A percentile compares a stretch with the other conserved stretches of the same genome.
Evolutionary conservation across 106 monocot genomes (phyloP).

Genomic region (Apostasia ramifera): DNA sequence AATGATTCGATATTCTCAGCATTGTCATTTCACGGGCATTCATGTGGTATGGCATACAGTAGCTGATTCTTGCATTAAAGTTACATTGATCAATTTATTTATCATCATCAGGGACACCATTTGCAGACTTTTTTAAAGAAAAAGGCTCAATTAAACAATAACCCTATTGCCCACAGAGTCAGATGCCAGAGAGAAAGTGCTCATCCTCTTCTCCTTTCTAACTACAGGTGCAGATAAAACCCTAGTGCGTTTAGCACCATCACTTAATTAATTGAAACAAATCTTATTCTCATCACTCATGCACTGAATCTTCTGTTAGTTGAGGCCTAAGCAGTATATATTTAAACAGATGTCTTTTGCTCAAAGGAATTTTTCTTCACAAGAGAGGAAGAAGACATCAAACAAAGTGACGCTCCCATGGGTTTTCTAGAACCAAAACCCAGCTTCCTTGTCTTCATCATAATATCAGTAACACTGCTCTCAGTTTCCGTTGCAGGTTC

Average conservation of each 20-base stretch:
- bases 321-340: background rate
- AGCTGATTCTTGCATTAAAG: no score
- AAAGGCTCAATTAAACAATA: background rate
- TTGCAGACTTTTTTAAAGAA: background rate
- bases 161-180: background rate
- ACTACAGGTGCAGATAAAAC: background rate
- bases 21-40: no score
- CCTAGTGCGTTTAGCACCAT: background rate
- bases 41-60: no score
- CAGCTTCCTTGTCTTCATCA: background rate
- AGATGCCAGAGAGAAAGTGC: conserved; percentile 1
- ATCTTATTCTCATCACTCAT: background rate
- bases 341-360: background rate
- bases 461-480: background rate
- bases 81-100: background rate
- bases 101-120: background rate
- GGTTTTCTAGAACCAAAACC: background rate
- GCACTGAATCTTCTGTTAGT: background rate
- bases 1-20: no score
- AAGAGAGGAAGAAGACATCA: background rate
- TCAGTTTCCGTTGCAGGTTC: conserved; percentile 1
- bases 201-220: background rate
- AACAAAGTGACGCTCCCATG: background rate
- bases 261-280: background rate
- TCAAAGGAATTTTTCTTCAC: background rate